A percentile compares a stretch with the other conserved stretches of the same genome.
phyloP scores from a whole-genome alignment of 2,329 filamentous ascomycete species.

The Colletotrichum chlorophyti region DNA sequence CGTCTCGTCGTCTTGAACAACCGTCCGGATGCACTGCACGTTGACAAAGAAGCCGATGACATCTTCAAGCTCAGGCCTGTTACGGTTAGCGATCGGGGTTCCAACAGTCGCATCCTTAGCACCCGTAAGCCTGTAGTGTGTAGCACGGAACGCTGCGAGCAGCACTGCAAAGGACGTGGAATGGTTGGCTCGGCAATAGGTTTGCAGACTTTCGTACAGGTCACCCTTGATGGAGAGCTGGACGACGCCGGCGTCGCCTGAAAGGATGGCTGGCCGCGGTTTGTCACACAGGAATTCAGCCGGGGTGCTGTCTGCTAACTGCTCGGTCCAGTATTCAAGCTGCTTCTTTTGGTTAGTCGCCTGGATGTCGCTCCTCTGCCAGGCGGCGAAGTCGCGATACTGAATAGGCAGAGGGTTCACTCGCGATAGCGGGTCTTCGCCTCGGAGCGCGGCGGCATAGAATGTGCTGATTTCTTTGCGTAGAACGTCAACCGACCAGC shows the following conservation, averaged over 20 bases:
- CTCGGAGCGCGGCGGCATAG: constrained; percentile 29
- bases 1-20: constrained; percentile 9
- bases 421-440: constrained; percentile 23
- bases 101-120: constrained; percentile 33
- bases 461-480: constrained; percentile 31
- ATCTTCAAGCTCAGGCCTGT: constrained; percentile 12
- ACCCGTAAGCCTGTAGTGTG: constrained; percentile 37
- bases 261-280: neutral
- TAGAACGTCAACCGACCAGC: constrained; percentile 37
- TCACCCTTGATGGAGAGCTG: constrained; percentile 6
- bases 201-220: constrained; percentile 14
- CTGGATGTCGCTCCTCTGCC: constrained; percentile 32
- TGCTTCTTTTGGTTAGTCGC: constrained; percentile 26
- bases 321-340: constrained; percentile 33
- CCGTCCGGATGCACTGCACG: constrained; percentile 33
- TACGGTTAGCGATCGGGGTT: constrained; percentile 2
- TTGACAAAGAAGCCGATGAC: constrained; percentile 36
- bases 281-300: constrained; percentile 14
- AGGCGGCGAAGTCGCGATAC: constrained; percentile 33
- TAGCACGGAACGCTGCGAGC: constrained; percentile 33
- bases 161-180: constrained; percentile 30
- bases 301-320: constrained; percentile 26
- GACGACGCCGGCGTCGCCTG: constrained; percentile 13
- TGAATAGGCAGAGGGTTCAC: constrained; percentile 32
- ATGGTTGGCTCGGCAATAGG: constrained; percentile 21